phyloP scores from a whole-genome alignment of 148 eudicot species.

The Polygonum maritimum region DNA sequence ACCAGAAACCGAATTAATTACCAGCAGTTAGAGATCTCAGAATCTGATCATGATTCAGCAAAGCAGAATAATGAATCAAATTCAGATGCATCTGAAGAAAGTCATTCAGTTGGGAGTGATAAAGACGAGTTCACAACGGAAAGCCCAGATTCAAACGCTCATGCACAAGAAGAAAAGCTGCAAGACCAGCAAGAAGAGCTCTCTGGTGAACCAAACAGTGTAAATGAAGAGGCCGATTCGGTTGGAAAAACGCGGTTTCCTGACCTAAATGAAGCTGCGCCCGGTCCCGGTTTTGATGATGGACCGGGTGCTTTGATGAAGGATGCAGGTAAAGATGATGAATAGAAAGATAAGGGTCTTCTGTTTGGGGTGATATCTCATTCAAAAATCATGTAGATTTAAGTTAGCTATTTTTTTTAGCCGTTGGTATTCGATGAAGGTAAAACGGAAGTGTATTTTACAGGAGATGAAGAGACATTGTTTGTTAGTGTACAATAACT shows the following conservation, averaged over 20 bases:
- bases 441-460: background rate
- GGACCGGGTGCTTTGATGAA: slow-evolving; percentile 48
- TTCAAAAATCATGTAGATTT: slow-evolving; percentile 2
- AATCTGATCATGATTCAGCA: slow-evolving; percentile 56
- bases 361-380: background rate
- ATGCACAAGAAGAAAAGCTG: slow-evolving; percentile 14
- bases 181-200: background rate
- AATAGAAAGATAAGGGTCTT: slow-evolving; percentile 10
- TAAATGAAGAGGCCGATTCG: slow-evolving; percentile 30
- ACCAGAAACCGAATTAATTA: slow-evolving; percentile 65
- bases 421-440: background rate
- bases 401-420: slow-evolving; percentile 7
- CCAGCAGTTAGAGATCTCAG: slow-evolving; percentile 57
- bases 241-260: slow-evolving; percentile 52
- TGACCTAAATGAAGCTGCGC: slow-evolving; percentile 87
- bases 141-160: slow-evolving; percentile 45
- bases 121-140: slow-evolving; percentile 40
- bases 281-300: slow-evolving; percentile 80
- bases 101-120: slow-evolving; percentile 35
- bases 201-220: slow-evolving; percentile 22
- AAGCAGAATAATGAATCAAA: slow-evolving; percentile 24
- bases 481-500: background rate
- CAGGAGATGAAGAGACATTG: slow-evolving; percentile 1
- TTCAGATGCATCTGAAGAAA: slow-evolving; percentile 31
- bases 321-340: slow-evolving; percentile 43